These are phyloP conservation scores for Mycena vulgaris DNA, from an alignment of 768 basidiomycete genomes.

Conservation along the genomic window DNA sequence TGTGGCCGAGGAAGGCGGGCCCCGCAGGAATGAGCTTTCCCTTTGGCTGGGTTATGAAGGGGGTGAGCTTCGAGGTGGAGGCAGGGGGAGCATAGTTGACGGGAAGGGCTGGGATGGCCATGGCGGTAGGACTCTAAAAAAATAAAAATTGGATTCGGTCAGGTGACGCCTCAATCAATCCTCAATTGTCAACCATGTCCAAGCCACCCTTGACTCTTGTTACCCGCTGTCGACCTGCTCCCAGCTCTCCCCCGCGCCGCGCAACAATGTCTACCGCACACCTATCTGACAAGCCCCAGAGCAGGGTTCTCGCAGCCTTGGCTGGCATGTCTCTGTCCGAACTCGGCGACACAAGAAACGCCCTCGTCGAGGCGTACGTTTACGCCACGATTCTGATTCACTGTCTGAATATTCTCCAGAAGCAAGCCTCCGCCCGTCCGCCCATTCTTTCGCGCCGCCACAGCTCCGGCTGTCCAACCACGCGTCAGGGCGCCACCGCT, in stretches of 20 bases:
- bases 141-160: neutral
- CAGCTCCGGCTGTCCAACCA: neutral
- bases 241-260: slow-evolving; percentile 15
- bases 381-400: neutral
- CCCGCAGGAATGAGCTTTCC: slow-evolving; percentile 83
- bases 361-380: slow-evolving; percentile 18
- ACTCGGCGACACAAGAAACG: slow-evolving; percentile 1
- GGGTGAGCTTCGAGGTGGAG: slow-evolving; percentile 33
- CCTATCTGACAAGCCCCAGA: slow-evolving; percentile 1
- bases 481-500: neutral
- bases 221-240: slow-evolving; percentile 13
- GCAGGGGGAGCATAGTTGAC: slow-evolving; percentile 24
- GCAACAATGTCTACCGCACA: slow-evolving; percentile 15
- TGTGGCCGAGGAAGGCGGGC: slow-evolving; percentile 87
- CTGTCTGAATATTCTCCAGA: neutral
- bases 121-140: neutral
- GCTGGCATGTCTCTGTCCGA: slow-evolving; percentile 17
- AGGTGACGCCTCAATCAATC: neutral
- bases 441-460: slow-evolving; percentile 8
- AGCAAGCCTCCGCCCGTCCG: neutral
- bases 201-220: slow-evolving; percentile 9
- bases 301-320: slow-evolving; percentile 28
- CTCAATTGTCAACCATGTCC: no score
- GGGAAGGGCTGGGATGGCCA: slow-evolving; percentile 28
- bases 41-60: slow-evolving; percentile 34